A percentile compares a stretch with the other conserved stretches of the same genome.
These are phyloP conservation scores for Acacia confusa DNA, from an alignment of 306 rosid species.

Conservation along the genomic window DNA sequence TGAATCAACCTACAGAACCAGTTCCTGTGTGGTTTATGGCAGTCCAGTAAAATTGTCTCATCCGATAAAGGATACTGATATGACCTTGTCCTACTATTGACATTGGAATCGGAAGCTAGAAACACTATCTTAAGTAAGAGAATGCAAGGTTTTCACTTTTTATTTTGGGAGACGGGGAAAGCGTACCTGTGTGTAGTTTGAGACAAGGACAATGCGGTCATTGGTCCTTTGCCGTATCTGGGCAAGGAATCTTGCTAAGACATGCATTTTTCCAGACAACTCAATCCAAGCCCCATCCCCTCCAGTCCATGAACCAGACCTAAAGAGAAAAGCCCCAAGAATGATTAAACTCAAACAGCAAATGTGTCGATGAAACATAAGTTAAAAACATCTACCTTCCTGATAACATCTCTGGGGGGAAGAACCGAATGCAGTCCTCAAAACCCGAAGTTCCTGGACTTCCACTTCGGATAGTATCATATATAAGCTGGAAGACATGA, in stretches of 20 bases:
- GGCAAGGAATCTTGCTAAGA: constrained; percentile 87
- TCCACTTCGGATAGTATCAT: constrained; percentile 78
- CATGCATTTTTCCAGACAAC: constrained; percentile 96
- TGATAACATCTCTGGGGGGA: constrained; percentile 88
- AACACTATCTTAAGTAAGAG: constrained; percentile 15
- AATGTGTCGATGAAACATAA: not conserved
- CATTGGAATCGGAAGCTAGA: constrained; percentile 3
- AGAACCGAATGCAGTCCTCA: constrained; percentile 90
- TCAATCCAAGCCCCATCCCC: constrained; percentile 97
- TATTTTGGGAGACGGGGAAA: not conserved
- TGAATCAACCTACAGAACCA: constrained; percentile 16
- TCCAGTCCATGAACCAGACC: constrained; percentile 93
- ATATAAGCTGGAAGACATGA: constrained; percentile 74
- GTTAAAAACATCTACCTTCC: constrained; percentile 64
- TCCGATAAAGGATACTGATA: not conserved
- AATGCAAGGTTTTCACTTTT: not conserved
- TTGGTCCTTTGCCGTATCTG: constrained; percentile 76
- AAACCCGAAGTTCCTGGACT: constrained; percentile 94
- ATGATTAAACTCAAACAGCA: constrained; percentile 26
- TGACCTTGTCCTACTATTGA: constrained; percentile 14
- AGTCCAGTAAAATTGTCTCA: constrained; percentile 20
- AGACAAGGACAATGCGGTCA: constrained; percentile 95
- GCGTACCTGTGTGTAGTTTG: constrained; percentile 93
- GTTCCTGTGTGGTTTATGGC: not conserved
- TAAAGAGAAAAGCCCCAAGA: constrained; percentile 33